A percentile compares a stretch with the other conserved stretches of the same genome.
phyloP scores from a whole-genome alignment of 768 basidiomycete species.

The Trametes gibbosa region DNA sequence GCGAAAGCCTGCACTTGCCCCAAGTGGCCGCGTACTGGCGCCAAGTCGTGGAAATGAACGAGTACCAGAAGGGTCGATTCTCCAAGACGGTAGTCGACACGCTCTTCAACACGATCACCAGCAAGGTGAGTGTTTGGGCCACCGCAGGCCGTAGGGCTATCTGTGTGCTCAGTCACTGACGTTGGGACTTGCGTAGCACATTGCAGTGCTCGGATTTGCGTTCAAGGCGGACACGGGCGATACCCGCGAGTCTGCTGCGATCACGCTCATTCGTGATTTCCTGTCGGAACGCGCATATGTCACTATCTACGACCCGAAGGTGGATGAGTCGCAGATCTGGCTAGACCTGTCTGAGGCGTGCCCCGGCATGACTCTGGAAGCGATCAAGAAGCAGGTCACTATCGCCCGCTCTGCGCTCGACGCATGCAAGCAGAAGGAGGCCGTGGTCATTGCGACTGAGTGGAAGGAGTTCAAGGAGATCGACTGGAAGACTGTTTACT shows the following conservation, averaged over 20 bases:
- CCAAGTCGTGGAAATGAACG: slow-evolving; percentile 97
- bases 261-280: slow-evolving; percentile 94
- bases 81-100: slow-evolving; percentile 95
- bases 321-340: slow-evolving; percentile 87
- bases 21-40: slow-evolving; percentile 98
- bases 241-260: slow-evolving; percentile 95
- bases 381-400: slow-evolving; percentile 83
- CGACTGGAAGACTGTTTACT: slow-evolving; percentile 86
- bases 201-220: slow-evolving; percentile 96
- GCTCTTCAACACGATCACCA: slow-evolving; percentile 97
- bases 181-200: slow-evolving; percentile 50
- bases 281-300: slow-evolving; percentile 82
- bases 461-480: slow-evolving; percentile 96
- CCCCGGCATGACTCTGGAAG: slow-evolving; percentile 59
- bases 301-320: slow-evolving; percentile 91
- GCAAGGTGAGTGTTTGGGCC: slow-evolving; percentile 59
- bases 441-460: slow-evolving; percentile 94
- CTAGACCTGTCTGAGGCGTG: slow-evolving; percentile 66
- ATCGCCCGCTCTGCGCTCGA: slow-evolving; percentile 77
- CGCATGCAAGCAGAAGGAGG: slow-evolving; percentile 87
- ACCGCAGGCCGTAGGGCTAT: neutral
- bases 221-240: slow-evolving; percentile 99
- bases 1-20: slow-evolving; percentile 90
- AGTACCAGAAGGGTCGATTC: slow-evolving; percentile 96
- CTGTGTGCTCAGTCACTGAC: neutral